Base-by-base conservation (phyloP, 176 grass and related monocot genomes). In the Aegilops tauschii region DNA sequence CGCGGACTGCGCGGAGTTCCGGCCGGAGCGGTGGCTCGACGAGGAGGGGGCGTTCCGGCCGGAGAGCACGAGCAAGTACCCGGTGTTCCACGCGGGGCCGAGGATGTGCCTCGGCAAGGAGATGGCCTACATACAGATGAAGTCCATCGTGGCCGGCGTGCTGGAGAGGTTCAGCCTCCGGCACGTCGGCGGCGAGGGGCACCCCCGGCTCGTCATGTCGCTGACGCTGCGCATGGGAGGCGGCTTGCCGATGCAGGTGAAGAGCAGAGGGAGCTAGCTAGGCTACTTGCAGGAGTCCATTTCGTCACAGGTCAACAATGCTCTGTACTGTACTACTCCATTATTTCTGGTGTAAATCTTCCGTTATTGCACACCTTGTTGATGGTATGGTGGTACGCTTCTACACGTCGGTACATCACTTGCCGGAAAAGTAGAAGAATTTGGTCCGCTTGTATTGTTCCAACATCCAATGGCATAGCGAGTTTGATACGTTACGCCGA, bases 41-140 rank as follows among this genome's bases (percentile, higher is more conserved):
- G 72, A 89, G 17, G 82, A 88, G 8, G 91, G 84, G 11, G 45
- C 29, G 39, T 95, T 91, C 74, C 84, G 59, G 37, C 89, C 89
- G 6, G 94, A 93, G 85, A 95, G 86, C 79, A 73, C 86, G 17
- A 85, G 80, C 69, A 90, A 86, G 86, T 91, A 93, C 72, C 88
- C 91, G 1, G 20, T 91, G 12, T 93, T 95, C 87, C 91, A 95
- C 75, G 91, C 65, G 0, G 91, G 86, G 9, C 93, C 84, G 1
- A 65, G 93, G 86, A 95, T 91, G 88, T 95, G 93, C 85, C 76
- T 93, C 4, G 93, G 93, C 58, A 95, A 95, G 78, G 89, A 95
- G 73, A 93, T 95, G 93, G 93, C 89, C 5, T 91, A 95, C 78
- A 93, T 93, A 78, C 88, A 91, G 44, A 95, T 95, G 91, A 95